A percentile compares a stretch with the other conserved stretches of the same genome.
Evolutionary conservation across 192 early-diverging fungal species (phyloP).

Genomic region (Mortierella claussenii): DNA sequence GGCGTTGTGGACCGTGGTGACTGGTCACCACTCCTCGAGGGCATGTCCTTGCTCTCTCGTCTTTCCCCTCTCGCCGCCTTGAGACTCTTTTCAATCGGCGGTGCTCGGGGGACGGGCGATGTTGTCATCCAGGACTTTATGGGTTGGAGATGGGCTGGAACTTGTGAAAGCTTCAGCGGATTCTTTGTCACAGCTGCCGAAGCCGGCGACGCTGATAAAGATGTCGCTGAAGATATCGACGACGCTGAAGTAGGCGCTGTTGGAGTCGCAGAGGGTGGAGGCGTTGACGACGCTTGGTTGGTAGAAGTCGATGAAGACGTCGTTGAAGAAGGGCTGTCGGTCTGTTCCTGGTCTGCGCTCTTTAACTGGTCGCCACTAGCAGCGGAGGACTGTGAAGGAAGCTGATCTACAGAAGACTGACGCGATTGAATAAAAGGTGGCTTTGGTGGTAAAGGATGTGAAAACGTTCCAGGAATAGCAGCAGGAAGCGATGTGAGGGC

Average conservation of each 20-base stretch:
- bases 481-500: constrained; percentile 1
- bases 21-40: neutral
- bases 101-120: constrained; percentile 24
- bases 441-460: constrained; percentile 48
- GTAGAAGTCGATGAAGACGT: neutral
- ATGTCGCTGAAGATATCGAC: neutral
- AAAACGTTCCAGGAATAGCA: constrained; percentile 11
- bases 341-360: constrained; percentile 11
- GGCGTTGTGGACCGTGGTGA: constrained; percentile 9
- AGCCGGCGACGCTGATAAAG: neutral
- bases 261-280: constrained; percentile 5
- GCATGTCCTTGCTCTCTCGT: constrained; percentile 21
- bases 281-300: neutral
- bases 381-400: constrained; percentile 6
- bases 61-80: constrained; percentile 10
- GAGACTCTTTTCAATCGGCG: constrained; percentile 7
- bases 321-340: neutral
- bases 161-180: constrained; percentile 36
- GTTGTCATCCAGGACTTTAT: constrained; percentile 50
- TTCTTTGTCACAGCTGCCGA: constrained; percentile 8
- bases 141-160: constrained; percentile 31
- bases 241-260: too few species aligned
- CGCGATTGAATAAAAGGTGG: constrained; percentile 28
- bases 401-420: constrained; percentile 17
- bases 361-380: neutral